Conservation (phyloP, 768 basidiomycete genomes). For the Tylopilus felleus region DNA sequence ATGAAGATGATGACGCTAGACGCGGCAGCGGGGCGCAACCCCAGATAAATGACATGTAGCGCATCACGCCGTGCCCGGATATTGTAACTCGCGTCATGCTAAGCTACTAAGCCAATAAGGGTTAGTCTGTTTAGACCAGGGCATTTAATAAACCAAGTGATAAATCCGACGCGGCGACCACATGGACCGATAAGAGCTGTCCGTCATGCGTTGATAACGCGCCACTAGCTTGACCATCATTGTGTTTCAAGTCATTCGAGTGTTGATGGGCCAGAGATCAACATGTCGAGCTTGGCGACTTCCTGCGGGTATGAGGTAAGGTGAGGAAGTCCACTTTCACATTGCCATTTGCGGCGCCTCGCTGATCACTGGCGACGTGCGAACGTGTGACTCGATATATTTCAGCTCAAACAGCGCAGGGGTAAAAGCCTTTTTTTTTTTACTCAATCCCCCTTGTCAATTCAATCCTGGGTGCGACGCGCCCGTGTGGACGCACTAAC, state of each 20-base stretch:
- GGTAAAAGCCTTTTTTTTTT: background rate
- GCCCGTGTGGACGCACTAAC: background rate
- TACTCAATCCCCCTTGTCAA: conserved; percentile 3
- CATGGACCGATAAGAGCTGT: background rate
- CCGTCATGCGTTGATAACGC: conserved; percentile 5
- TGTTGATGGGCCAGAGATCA: background rate
- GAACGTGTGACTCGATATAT: background rate
- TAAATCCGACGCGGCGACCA: background rate
- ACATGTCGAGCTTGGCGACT: background rate
- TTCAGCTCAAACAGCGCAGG: background rate
- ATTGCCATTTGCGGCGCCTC: background rate
- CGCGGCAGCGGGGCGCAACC: background rate
- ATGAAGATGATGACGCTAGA: background rate
- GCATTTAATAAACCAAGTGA: background rate
- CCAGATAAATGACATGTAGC: background rate
- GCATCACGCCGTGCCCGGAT: background rate
- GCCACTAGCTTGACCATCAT: background rate
- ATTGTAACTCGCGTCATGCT: conserved; percentile 2
- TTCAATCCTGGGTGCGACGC: background rate
- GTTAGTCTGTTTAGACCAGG: conserved; percentile 3
- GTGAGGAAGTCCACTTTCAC: background rate
- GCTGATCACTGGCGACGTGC: background rate
- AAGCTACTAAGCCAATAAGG: conserved; percentile 6
- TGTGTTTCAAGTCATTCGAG: background rate
- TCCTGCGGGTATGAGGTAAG: conserved; percentile 7